These are phyloP conservation scores for Truncatella angustata DNA, from an alignment of 2,329 filamentous ascomycete species.

Conservation along the genomic window DNA sequence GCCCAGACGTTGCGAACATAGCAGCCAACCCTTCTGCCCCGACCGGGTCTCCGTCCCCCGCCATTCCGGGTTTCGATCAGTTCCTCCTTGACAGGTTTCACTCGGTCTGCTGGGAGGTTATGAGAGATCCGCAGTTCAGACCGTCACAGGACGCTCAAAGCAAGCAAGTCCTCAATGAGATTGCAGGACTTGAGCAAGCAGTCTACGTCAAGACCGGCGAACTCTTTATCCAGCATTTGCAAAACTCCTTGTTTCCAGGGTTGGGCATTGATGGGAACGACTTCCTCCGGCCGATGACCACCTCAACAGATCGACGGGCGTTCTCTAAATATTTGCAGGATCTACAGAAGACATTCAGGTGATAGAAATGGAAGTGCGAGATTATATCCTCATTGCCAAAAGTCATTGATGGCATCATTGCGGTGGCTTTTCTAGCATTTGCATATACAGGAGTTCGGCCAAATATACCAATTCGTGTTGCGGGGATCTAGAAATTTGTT, in stretches of 20 bases:
- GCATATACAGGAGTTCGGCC: constrained; percentile 5
- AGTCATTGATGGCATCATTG: background rate
- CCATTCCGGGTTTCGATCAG: constrained; percentile 83
- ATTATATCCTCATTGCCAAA: background rate
- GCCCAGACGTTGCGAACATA: constrained; percentile 68
- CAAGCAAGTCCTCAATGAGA: constrained; percentile 83
- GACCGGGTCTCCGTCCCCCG: constrained; percentile 49
- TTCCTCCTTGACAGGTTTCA: constrained; percentile 92
- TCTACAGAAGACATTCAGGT: constrained; percentile 29
- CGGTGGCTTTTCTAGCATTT: constrained; percentile 1
- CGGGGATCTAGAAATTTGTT: background rate
- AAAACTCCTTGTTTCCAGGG: constrained; percentile 60
- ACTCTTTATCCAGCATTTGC: constrained; percentile 70
- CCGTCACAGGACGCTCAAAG: constrained; percentile 80
- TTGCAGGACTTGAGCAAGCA: constrained; percentile 80
- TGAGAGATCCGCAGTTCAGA: constrained; percentile 76
- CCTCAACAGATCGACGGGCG: constrained; percentile 56
- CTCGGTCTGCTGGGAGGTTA: constrained; percentile 83
- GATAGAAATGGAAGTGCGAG: constrained; percentile 1
- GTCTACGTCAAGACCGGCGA: constrained; percentile 90
- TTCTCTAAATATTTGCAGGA: constrained; percentile 64
- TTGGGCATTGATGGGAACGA: constrained; percentile 63
- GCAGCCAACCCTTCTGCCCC: constrained; percentile 49
- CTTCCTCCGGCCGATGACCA: constrained; percentile 58
- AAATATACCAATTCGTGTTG: constrained; percentile 4